These are phyloP conservation scores for Fusarium sp. DNA, from an alignment of 2,329 filamentous ascomycete genomes.

Conservation along the genomic window DNA sequence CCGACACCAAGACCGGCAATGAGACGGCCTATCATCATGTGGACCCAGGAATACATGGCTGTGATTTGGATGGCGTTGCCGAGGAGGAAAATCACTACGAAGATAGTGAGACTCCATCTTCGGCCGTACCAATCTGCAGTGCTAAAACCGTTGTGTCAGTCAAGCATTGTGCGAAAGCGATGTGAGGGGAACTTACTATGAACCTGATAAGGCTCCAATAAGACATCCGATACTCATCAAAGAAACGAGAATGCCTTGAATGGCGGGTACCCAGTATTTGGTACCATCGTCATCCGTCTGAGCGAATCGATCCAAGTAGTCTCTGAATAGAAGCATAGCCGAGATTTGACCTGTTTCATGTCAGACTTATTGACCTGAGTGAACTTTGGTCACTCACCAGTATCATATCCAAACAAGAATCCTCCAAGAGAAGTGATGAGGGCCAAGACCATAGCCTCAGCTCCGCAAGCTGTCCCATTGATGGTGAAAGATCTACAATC, in stretches of 20 bases:
- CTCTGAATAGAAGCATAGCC: slow-evolving; percentile 60
- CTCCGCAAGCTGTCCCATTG: slow-evolving; percentile 58
- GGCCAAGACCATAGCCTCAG: slow-evolving; percentile 59
- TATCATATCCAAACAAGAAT: slow-evolving; percentile 74
- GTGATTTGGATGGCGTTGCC: slow-evolving; percentile 76
- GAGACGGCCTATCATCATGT: slow-evolving; percentile 74
- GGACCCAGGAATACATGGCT: slow-evolving; percentile 69
- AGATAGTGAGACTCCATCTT: slow-evolving; percentile 65
- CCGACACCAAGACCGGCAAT: slow-evolving; percentile 76
- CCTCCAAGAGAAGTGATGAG: slow-evolving; percentile 68
- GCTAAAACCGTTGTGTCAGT: slow-evolving; percentile 48
- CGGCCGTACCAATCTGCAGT: slow-evolving; percentile 70
- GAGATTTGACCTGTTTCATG: slow-evolving; percentile 62
- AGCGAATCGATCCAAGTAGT: slow-evolving; percentile 69
- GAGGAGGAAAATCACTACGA: slow-evolving; percentile 69
- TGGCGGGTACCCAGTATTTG: slow-evolving; percentile 57
- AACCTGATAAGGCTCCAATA: slow-evolving; percentile 65
- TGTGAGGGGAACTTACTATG: slow-evolving; percentile 53
- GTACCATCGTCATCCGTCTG: slow-evolving; percentile 60
- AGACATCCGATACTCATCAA: slow-evolving; percentile 68
- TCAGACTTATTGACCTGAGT: background rate
- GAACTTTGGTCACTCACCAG: slow-evolving; percentile 59
- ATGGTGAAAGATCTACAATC: slow-evolving; percentile 54
- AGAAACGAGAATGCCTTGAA: slow-evolving; percentile 67
- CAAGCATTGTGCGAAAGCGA: slow-evolving; percentile 41